Conservation (phyloP, 352 stramenopile species). For the Thraustochytrium sp. region DNA sequence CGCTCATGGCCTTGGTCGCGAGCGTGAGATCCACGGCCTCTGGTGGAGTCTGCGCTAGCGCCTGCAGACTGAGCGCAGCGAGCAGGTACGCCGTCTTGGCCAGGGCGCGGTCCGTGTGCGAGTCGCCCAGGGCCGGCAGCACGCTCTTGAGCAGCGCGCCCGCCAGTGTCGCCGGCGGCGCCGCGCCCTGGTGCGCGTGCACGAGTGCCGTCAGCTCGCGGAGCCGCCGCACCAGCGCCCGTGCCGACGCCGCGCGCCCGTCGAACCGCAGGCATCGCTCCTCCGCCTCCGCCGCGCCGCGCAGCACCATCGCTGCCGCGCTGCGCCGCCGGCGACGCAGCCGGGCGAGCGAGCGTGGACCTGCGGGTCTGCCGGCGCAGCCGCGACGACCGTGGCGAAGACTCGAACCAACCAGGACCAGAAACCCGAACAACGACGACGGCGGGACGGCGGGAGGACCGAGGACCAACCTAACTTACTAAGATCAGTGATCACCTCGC, state of each 20-base stretch:
- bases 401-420: no score
- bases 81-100: background rate
- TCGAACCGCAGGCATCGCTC: background rate
- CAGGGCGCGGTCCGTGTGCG: background rate
- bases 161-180: background rate
- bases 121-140: background rate
- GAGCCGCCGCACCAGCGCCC: background rate
- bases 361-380: no score
- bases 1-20: background rate
- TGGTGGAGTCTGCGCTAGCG: background rate
- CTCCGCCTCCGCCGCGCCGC: background rate
- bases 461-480: no score
- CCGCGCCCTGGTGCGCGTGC: background rate
- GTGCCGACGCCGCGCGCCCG: background rate
- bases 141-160: background rate
- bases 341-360: no score
- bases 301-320: no score
- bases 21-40: background rate
- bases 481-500: no score
- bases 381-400: no score
- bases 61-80: background rate
- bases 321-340: no score
- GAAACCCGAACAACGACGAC: no score
- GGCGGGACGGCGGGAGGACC: no score
- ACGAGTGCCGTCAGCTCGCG: background rate